Evolutionary conservation across 2,329 filamentous ascomycete species (phyloP).

Genomic region (Penicillium psychrosexuale): DNA sequence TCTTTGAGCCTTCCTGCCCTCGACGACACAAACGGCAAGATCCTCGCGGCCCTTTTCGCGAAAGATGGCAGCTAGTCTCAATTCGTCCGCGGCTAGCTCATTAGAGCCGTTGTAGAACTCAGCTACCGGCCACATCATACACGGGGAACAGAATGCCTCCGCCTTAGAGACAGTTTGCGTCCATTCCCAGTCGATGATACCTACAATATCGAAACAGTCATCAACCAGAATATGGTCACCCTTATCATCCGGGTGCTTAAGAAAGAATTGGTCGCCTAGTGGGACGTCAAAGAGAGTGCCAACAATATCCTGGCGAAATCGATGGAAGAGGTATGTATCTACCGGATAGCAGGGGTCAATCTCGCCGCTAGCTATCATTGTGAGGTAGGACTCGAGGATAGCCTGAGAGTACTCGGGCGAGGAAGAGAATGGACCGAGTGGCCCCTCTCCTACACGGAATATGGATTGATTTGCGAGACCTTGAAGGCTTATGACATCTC

Average conservation of each 20-base stretch:
- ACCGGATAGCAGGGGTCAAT: conserved; percentile 1
- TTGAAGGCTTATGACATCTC: background rate
- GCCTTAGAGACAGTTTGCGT: background rate
- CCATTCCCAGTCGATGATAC: conserved; percentile 4
- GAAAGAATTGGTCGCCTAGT: background rate
- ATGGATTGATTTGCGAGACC: background rate
- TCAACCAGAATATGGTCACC: conserved; percentile 5
- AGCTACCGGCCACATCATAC: conserved; percentile 3
- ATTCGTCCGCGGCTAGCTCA: conserved; percentile 1
- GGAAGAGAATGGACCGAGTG: conserved; percentile 3
- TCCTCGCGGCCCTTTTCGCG: conserved; percentile 1
- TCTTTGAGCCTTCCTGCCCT: conserved; percentile 2
- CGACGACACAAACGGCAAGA: conserved; percentile 24
- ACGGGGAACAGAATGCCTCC: background rate
- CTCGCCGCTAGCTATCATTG: conserved; percentile 7
- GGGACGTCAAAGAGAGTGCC: background rate
- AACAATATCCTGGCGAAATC: background rate
- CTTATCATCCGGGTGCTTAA: conserved; percentile 5
- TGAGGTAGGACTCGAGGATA: background rate
- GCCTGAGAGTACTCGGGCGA: background rate
- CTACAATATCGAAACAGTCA: background rate
- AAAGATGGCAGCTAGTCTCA: conserved; percentile 1
- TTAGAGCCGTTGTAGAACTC: conserved; percentile 4
- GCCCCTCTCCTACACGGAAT: background rate
- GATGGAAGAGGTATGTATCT: conserved; percentile 2